Conservation (phyloP, 768 basidiomycete genomes). For the Rhodocollybia butyracea region DNA sequence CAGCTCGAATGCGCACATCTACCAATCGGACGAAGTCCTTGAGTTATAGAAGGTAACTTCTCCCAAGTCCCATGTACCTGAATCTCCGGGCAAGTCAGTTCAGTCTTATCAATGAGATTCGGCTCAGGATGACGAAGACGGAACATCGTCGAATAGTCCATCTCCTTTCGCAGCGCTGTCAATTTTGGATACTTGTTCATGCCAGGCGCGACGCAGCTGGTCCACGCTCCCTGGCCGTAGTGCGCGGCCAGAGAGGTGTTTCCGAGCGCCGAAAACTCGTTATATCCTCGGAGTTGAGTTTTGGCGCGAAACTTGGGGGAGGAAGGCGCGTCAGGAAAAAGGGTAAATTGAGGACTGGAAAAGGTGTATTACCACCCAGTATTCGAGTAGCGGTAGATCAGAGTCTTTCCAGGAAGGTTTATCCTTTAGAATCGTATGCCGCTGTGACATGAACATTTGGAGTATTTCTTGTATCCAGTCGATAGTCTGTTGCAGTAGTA, state of each 20-base stretch:
- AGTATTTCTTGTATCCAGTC: not conserved
- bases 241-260: not conserved
- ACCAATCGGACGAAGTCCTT: not conserved
- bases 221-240: not conserved
- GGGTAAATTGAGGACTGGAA: too few relatives aligned
- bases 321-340: not conserved
- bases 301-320: not conserved
- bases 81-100: not conserved
- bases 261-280: not conserved
- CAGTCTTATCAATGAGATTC: constrained; percentile 3
- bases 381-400: too few relatives aligned
- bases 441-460: not conserved
- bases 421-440: not conserved
- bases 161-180: too few relatives aligned
- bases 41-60: constrained; percentile 12
- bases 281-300: not conserved
- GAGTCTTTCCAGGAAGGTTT: not conserved
- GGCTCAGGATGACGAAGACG: constrained; percentile 8
- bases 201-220: too few relatives aligned
- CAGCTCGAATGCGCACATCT: not conserved
- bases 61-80: constrained; percentile 23
- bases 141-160: too few relatives aligned
- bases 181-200: too few relatives aligned
- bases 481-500: too few relatives aligned
- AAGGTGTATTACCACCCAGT: too few relatives aligned